Conservation (phyloP, 768 basidiomycete species). For the Strobilomyces echinocephalus region DNA sequence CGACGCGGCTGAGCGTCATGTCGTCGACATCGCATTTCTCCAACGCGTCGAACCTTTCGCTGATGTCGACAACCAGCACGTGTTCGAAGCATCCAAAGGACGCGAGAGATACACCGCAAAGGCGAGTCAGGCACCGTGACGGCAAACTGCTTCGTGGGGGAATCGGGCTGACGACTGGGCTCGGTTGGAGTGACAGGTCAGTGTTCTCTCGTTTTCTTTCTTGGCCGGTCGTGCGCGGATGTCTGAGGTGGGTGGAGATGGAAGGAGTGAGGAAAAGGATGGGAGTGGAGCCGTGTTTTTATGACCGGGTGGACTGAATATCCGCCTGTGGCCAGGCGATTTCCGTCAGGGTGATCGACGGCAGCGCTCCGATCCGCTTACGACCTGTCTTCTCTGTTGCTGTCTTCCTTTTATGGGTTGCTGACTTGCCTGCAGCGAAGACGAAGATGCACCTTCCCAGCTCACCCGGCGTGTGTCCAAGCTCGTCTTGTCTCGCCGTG, state of each 20-base stretch:
- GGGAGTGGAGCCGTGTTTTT: constrained; percentile 5
- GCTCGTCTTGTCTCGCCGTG: constrained; percentile 45
- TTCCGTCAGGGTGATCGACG: constrained; percentile 9
- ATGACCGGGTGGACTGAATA: constrained; percentile 7
- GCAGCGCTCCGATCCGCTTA: background rate
- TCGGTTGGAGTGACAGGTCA: constrained; percentile 73
- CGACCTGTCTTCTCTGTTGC: too few relatives aligned
- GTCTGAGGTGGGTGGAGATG: background rate
- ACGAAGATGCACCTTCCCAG: constrained; percentile 67
- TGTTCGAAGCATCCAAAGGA: constrained; percentile 41
- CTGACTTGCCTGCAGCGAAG: constrained; percentile 44
- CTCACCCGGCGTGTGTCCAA: constrained; percentile 59
- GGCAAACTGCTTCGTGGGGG: constrained; percentile 54
- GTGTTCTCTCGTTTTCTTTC: constrained; percentile 14
- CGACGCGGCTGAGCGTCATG: constrained; percentile 24
- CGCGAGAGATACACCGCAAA: constrained; percentile 50
- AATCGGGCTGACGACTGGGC: constrained; percentile 64
- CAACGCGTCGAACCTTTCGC: constrained; percentile 21
- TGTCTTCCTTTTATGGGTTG: constrained; percentile 1
- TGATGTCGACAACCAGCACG: constrained; percentile 21
- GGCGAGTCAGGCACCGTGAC: constrained; percentile 59
- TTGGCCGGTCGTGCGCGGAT: background rate
- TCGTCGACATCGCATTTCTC: constrained; percentile 27
- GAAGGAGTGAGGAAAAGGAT: background rate
- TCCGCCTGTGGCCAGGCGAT: constrained; percentile 2